Conservation (phyloP, 371 early-diverging fungal genomes). For the Apophysomyces variabilis region DNA sequence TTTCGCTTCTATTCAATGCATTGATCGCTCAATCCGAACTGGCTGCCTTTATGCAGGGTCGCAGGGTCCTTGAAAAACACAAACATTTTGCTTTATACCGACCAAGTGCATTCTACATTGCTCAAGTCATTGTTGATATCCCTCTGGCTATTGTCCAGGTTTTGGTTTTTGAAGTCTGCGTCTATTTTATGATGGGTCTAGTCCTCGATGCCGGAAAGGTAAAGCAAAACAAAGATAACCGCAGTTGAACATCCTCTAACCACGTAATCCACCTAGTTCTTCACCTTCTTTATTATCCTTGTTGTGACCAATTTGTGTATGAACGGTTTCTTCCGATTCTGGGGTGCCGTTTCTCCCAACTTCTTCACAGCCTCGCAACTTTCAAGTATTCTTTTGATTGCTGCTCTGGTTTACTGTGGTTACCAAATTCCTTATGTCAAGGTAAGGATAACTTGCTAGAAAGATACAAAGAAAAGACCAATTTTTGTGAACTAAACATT, state of each 20-base stretch:
- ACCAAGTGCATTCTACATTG: conserved; percentile 63
- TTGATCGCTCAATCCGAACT: conserved; percentile 62
- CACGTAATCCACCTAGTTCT: conserved; percentile 50
- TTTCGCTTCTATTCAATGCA: conserved; percentile 62
- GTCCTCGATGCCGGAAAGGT: conserved; percentile 54
- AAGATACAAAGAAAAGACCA: background rate
- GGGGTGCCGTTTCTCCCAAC: conserved; percentile 60
- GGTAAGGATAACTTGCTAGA: background rate
- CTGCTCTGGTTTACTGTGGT: conserved; percentile 64
- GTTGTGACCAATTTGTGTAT: conserved; percentile 56
- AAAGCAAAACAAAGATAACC: conserved; percentile 11
- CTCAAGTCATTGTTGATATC: conserved; percentile 57
- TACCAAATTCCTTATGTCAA: conserved; percentile 51
- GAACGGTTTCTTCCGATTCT: conserved; percentile 67
- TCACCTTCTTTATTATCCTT: conserved; percentile 57
- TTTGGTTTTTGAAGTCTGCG: conserved; percentile 40
- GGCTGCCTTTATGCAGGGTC: conserved; percentile 58
- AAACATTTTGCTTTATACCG: conserved; percentile 68
- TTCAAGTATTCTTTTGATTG: conserved; percentile 58
- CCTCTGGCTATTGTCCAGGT: conserved; percentile 52
- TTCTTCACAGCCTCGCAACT: conserved; percentile 61
- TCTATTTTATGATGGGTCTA: conserved; percentile 66
- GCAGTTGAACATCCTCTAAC: conserved; percentile 15
- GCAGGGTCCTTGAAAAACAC: conserved; percentile 71
- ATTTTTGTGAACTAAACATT: background rate